A percentile compares a stretch with the other conserved stretches of the same genome.
Evolutionary conservation across 495 filamentous ascomycete species (phyloP).

Genomic region (Pseudotulostoma volvatum): DNA sequence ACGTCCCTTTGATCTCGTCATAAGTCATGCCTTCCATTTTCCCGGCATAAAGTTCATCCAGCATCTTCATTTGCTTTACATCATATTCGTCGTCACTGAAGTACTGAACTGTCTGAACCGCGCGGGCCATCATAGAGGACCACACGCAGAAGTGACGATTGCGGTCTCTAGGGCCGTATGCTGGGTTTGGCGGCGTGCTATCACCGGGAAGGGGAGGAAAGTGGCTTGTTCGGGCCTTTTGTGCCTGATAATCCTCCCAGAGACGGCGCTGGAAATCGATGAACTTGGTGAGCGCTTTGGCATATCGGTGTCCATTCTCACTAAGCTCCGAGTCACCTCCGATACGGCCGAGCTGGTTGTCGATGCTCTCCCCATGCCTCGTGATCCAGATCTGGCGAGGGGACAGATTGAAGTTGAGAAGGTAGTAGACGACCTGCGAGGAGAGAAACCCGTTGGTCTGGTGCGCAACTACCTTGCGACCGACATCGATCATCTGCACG

Average conservation of each 20-base stretch:
- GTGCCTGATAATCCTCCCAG: constrained; percentile 63
- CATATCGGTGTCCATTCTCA: constrained; percentile 56
- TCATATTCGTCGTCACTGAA: constrained; percentile 98
- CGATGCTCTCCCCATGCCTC: constrained; percentile 69
- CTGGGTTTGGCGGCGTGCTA: constrained; percentile 85
- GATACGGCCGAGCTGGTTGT: constrained; percentile 65
- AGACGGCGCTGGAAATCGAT: constrained; percentile 54
- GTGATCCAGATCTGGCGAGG: constrained; percentile 97
- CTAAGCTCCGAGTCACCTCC: constrained; percentile 75
- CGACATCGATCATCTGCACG: constrained; percentile 95
- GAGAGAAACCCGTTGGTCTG: constrained; percentile 84
- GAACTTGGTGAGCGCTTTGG: constrained; percentile 55
- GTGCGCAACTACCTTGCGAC: constrained; percentile 79
- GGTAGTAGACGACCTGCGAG: constrained; percentile 77
- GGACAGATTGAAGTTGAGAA: constrained; percentile 90
- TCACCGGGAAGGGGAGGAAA: constrained; percentile 80
- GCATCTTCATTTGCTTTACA: constrained; percentile 93
- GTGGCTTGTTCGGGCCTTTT: constrained; percentile 48
- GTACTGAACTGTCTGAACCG: constrained; percentile 64
- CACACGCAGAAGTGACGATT: constrained; percentile 94
- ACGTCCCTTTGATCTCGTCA: constrained; percentile 59
- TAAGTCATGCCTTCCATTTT: constrained; percentile 91
- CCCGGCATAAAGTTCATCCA: constrained; percentile 89
- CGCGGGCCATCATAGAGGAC: constrained; percentile 90
- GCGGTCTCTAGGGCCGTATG: constrained; percentile 38